These are phyloP conservation scores for Clonostachys rhizophaga DNA, from an alignment of 2,329 filamentous ascomycete species.

Conservation along the genomic window DNA sequence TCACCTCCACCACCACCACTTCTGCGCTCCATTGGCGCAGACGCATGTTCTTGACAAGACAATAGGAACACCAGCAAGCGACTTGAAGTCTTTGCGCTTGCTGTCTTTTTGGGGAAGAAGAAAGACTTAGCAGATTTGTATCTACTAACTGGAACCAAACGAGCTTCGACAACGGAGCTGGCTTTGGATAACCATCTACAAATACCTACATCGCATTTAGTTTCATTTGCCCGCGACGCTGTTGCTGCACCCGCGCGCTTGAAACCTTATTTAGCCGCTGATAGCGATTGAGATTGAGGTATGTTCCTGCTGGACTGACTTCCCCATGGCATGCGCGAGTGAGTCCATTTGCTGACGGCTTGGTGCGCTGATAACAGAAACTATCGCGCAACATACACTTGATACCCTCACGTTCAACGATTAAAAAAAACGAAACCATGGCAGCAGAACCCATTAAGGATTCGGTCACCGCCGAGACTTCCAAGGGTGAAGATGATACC, in stretches of 20 bases:
- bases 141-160: too few species aligned
- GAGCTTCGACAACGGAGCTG: too few species aligned
- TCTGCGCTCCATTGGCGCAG: constrained; percentile 8
- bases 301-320: too few species aligned
- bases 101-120: constrained; percentile 40
- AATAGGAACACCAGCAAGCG: constrained; percentile 47
- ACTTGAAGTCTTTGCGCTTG: constrained; percentile 67
- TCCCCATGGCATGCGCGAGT: background rate
- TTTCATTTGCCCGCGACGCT: too few species aligned
- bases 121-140: constrained; percentile 40
- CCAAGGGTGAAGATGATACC: constrained; percentile 9
- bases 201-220: background rate
- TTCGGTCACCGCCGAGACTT: constrained; percentile 6
- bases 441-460: background rate
- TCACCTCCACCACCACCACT: background rate
- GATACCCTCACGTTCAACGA: background rate
- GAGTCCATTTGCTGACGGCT: too few species aligned
- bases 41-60: constrained; percentile 38
- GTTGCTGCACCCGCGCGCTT: too few species aligned
- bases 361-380: too few species aligned
- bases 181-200: constrained; percentile 2
- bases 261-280: too few species aligned
- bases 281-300: too few species aligned
- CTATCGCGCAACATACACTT: background rate
- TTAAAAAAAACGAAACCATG: constrained; percentile 1